Conservation (phyloP, 352 stramenopile species). For the Phytophthora foliorum region DNA sequence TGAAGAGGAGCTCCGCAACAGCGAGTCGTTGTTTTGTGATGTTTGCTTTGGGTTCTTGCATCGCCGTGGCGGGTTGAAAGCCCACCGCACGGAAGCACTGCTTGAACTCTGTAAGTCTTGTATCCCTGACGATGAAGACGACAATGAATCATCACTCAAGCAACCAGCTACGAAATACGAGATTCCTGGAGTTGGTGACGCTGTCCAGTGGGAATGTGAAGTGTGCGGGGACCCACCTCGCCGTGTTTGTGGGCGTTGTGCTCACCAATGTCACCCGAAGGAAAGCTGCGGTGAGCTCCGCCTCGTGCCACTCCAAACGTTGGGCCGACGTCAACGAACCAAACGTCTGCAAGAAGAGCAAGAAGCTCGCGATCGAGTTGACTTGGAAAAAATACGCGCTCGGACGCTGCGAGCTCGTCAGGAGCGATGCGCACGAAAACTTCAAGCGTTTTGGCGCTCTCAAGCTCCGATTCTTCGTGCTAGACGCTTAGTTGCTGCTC, state of each 20-base stretch:
- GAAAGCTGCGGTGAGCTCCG: conserved; percentile 58
- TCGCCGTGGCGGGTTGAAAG: conserved; percentile 50
- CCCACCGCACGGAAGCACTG: conserved; percentile 48
- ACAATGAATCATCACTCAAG: conserved; percentile 4
- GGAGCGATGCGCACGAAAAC: conserved; percentile 40
- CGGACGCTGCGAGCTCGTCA: conserved; percentile 35
- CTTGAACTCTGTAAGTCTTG: conserved; percentile 62
- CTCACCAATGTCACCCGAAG: conserved; percentile 43
- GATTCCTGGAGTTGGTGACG: conserved; percentile 17
- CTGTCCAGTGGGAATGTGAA: conserved; percentile 64
- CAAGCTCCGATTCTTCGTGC: conserved; percentile 48
- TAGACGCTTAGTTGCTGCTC: conserved; percentile 26
- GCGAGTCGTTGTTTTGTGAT: conserved; percentile 65
- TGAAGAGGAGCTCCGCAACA: conserved; percentile 14
- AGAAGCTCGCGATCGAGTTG: conserved; percentile 53
- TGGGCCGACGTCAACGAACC: conserved; percentile 47
- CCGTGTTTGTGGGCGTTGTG: conserved; percentile 60
- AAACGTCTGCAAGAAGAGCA: conserved; percentile 46
- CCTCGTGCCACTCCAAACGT: conserved; percentile 45
- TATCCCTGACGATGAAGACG: conserved; percentile 24
- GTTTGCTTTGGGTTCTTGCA: conserved; percentile 74
- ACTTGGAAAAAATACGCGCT: conserved; percentile 55
- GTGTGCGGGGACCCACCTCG: conserved; percentile 29
- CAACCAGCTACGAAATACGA: background rate
- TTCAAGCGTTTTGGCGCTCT: conserved; percentile 69